Conservation (phyloP, 2,329 filamentous ascomycete species). For the Neobulgaria alba region DNA sequence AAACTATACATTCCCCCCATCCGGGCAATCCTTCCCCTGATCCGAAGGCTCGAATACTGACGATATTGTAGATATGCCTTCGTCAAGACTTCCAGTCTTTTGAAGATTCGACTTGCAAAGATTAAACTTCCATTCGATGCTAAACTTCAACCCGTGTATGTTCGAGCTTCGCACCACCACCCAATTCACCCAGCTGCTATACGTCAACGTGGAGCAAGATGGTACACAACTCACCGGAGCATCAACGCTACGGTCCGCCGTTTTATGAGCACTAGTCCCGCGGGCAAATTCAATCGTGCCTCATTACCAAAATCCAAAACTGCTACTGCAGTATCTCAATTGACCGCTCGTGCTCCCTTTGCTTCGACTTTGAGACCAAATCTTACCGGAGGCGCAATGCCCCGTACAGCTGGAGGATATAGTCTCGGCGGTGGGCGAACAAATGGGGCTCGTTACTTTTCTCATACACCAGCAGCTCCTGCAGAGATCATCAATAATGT, state of each 20-base stretch:
- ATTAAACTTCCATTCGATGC: conserved; percentile 34
- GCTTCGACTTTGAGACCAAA: conserved; percentile 84
- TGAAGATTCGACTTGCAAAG: conserved; percentile 36
- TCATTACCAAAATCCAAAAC: conserved; percentile 48
- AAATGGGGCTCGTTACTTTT: conserved; percentile 78
- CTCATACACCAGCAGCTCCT: conserved; percentile 73
- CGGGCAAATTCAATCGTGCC: conserved; percentile 39
- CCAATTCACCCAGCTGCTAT: conserved; percentile 50
- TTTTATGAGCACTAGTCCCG: conserved; percentile 26
- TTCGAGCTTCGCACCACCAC: conserved; percentile 46
- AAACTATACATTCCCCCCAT: too few relatives aligned
- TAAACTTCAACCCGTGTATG: conserved; percentile 51
- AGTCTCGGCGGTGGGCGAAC: conserved; percentile 59
- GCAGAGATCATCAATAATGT: conserved; percentile 93
- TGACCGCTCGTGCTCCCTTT: conserved; percentile 74
- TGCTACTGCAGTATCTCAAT: conserved; percentile 46
- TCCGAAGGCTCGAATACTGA: conserved; percentile 11
- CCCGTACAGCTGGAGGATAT: conserved; percentile 86
- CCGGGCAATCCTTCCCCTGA: not conserved
- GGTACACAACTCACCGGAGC: conserved; percentile 48
- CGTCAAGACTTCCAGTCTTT: conserved; percentile 37
- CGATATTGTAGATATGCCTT: conserved; percentile 34
- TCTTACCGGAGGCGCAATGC: conserved; percentile 76
- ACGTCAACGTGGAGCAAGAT: conserved; percentile 54
- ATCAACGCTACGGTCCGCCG: conserved; percentile 42